phyloP scores from a whole-genome alignment of 345 rosid genomes.

The Citrus australasica region DNA sequence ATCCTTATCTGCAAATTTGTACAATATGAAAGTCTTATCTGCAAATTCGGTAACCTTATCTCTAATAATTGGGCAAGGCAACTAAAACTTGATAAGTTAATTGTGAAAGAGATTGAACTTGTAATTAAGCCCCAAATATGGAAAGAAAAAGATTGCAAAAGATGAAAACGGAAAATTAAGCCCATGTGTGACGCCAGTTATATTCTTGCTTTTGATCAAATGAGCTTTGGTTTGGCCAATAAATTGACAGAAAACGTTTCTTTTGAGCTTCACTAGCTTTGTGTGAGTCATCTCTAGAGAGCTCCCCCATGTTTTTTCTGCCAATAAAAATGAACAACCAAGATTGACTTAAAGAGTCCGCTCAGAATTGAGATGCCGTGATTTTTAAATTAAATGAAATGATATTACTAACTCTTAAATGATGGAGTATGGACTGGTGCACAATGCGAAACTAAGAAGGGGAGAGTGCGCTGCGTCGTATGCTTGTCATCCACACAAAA shows the following conservation, averaged over 20 bases:
- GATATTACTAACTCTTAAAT: background rate
- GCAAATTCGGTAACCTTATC: background rate
- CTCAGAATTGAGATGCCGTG: background rate
- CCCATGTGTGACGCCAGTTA: background rate
- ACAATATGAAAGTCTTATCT: background rate
- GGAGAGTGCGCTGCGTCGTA: too few species aligned
- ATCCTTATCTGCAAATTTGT: background rate
- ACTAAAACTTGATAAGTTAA: background rate
- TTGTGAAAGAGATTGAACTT: background rate
- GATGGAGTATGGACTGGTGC: too few species aligned
- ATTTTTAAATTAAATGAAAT: too few species aligned
- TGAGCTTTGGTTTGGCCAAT: background rate
- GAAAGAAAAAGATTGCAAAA: background rate
- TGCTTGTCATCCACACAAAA: background rate
- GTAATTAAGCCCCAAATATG: background rate
- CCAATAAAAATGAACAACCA: background rate
- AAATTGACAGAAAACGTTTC: background rate
- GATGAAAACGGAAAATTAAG: background rate
- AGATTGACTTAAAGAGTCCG: background rate
- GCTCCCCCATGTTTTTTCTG: background rate
- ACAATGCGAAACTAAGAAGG: too few species aligned
- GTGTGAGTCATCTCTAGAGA: background rate
- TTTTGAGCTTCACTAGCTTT: background rate
- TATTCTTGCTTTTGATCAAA: background rate
- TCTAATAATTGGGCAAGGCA: background rate